phyloP scores from a whole-genome alignment of 2,329 filamentous ascomycete species.

The Triangularia setosa region DNA sequence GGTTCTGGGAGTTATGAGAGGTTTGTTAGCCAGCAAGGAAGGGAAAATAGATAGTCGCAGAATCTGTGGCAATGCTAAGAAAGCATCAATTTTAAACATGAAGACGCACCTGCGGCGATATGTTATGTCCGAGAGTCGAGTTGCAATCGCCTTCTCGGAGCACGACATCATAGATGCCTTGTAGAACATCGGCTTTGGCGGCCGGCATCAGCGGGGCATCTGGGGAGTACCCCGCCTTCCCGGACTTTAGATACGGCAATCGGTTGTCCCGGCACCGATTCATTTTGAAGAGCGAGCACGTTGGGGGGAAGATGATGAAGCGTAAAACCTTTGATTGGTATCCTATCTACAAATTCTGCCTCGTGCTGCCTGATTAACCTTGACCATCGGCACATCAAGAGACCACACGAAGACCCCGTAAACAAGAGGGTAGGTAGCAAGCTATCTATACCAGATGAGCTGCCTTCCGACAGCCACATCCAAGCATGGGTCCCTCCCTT shows the following conservation, averaged over 20 bases:
- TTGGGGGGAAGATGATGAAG: too few species aligned
- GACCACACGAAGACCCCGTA: neutral
- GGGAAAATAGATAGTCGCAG: too few species aligned
- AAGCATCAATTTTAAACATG: neutral
- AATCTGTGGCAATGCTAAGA: too few species aligned
- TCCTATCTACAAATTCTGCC: slow-evolving; percentile 1
- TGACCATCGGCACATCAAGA: neutral
- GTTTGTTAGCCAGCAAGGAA: neutral
- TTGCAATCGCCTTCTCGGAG: neutral
- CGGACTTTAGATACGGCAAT: neutral
- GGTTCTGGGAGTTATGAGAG: neutral
- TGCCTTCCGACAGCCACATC: too few species aligned
- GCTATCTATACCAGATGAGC: too few species aligned
- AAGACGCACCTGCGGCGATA: neutral
- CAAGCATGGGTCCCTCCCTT: too few species aligned
- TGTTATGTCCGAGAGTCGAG: neutral
- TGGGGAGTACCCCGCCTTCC: neutral
- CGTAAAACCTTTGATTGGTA: neutral
- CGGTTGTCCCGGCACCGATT: neutral
- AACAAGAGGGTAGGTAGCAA: too few species aligned
- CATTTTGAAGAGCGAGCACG: neutral
- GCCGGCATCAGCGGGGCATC: neutral
- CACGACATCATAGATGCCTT: neutral
- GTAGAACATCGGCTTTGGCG: neutral
- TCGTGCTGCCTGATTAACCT: neutral